A percentile compares a stretch with the other conserved stretches of the same genome.
These are phyloP conservation scores for Pedinophyceae sp. DNA, from an alignment of 139 green algal genomes.

Conservation along the genomic window DNA sequence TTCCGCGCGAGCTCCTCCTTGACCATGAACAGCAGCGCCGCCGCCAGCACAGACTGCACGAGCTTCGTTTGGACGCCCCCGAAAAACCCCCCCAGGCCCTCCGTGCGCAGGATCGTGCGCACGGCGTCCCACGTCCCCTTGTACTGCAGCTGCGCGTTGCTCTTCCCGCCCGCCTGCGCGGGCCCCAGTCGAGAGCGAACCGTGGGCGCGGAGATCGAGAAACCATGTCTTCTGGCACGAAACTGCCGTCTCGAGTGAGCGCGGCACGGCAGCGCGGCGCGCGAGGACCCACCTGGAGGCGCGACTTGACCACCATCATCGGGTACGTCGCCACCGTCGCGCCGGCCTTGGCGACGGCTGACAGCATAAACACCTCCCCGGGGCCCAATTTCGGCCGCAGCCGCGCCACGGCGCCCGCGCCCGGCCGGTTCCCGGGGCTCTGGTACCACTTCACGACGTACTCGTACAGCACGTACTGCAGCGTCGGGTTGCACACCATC, in stretches of 20 bases:
- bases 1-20: conserved; percentile 50
- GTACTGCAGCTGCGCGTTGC: conserved; percentile 33
- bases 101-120: conserved; percentile 30
- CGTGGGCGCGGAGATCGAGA: conserved; percentile 12
- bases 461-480: conserved; percentile 63
- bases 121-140: conserved; percentile 36
- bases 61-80: not conserved
- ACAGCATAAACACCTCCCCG: conserved; percentile 68
- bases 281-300: conserved; percentile 30
- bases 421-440: no score
- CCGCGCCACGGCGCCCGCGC: not conserved
- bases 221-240: not conserved
- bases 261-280: no score
- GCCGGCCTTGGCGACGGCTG: conserved; percentile 72
- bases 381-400: not conserved
- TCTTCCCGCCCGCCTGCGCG: conserved; percentile 25
- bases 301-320: conserved; percentile 76
- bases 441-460: no score
- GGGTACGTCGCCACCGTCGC: conserved; percentile 89
- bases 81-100: conserved; percentile 19
- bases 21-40: conserved; percentile 62
- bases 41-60: conserved; percentile 65
- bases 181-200: conserved; percentile 17
- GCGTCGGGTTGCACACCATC: conserved; percentile 76
- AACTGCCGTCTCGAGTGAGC: not conserved